Base-by-base conservation (phyloP, 805 yeast genomes). In the Starmera dryadoides region DNA sequence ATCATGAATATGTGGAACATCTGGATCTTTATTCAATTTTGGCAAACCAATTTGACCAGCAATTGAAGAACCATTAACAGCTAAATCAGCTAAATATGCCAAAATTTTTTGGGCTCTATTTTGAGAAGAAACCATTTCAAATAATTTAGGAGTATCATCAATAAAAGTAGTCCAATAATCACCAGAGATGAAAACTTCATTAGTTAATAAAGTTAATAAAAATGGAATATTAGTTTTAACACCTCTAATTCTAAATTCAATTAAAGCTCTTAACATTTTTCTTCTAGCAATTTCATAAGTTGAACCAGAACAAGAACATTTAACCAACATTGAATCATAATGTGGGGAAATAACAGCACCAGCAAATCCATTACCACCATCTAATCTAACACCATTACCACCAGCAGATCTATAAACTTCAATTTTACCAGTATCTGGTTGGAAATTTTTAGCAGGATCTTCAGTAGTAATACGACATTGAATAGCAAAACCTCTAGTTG, bases 391-490 rank as follows among this genome's bases (percentile, higher is more conserved):
- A 64, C 99, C 99, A 59, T 93, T 93, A 73, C 99, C 99, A 67
- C 98, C 98, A 18, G 98, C 86, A 34, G 97, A 88, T 64, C 98
- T 80, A 72, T 91, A 91, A 34, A 91, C 98, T 65, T 91, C 98
- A 54, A 91, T 84, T 66, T 89, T 88, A 60, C 98, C 98, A 3
- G 98, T 93, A 61, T 91, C 98, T 14, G 98, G 98, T 67, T 86
- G 97, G 80, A 91, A 91, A 60, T 84, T 86, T 69, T 89, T 89
- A 38, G 95, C 60, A 11, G 98, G 98, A 61, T 91, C 98, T 66
- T 93, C 98, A 37, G 98, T 91, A 42, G 98, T 91, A 69, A 93
- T 93, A 73, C 98, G 88, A 72, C 98, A 91, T 71, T 93, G 98
- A 53, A 93, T 93, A 30, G 98, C 98, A 59, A 89, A 91, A 17